Evolutionary conservation across 116 monocot species (phyloP).

Genomic region (Posidonia oceanica): DNA sequence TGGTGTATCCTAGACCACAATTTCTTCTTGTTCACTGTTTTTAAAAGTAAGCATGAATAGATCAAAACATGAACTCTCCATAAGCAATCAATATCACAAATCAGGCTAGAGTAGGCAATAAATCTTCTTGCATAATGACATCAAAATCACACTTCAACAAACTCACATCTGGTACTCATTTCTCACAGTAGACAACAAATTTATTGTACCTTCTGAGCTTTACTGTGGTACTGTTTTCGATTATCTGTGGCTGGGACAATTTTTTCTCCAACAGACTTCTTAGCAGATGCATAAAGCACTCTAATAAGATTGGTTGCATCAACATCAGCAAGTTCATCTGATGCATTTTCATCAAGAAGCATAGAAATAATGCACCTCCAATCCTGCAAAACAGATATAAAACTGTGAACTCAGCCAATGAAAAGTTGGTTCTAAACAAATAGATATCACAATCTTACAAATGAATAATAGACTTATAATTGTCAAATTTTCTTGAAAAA

Average conservation of each 20-base stretch:
- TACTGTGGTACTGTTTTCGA: conserved; percentile 67
- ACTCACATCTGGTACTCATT: not conserved
- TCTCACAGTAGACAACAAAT: not conserved
- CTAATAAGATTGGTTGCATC: conserved; percentile 94
- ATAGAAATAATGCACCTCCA: conserved; percentile 94
- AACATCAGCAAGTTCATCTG: conserved; percentile 70
- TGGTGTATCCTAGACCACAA: no score
- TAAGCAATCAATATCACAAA: no score
- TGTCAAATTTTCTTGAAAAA: not conserved
- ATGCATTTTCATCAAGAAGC: conserved; percentile 80
- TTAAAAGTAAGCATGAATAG: no score
- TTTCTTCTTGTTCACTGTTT: no score
- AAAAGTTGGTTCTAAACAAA: not conserved
- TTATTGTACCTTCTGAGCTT: conserved; percentile 73
- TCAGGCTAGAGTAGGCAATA: no score
- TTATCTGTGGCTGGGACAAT: conserved; percentile 81
- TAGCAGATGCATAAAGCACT: conserved; percentile 75
- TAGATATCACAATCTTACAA: not conserved
- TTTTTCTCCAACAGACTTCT: conserved; percentile 88
- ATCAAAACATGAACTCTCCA: no score
- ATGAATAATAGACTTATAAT: not conserved
- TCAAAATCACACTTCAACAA: no score
- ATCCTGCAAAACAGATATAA: conserved; percentile 40
- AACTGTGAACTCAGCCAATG: not conserved
- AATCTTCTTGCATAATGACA: no score